A percentile compares a stretch with the other conserved stretches of the same genome.
Evolutionary conservation across 2,329 filamentous ascomycete genomes (phyloP).

Genomic region (Beauveria scarabaeidicola): DNA sequence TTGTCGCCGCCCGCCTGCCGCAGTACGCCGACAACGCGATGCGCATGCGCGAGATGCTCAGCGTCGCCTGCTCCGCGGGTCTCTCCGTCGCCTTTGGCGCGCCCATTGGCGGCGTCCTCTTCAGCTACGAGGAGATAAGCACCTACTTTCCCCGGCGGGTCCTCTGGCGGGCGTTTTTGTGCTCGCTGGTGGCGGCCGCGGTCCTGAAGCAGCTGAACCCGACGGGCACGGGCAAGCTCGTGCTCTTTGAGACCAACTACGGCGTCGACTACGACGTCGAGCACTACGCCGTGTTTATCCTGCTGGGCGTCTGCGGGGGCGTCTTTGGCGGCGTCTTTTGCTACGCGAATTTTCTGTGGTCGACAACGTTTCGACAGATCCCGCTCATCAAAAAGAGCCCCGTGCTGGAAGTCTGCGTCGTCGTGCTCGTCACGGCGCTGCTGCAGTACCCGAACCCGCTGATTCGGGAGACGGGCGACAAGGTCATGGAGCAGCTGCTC

Average conservation of each 20-base stretch:
- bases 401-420: slow-evolving; percentile 65
- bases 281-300: slow-evolving; percentile 77
- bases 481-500: slow-evolving; percentile 86
- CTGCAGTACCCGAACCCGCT: slow-evolving; percentile 95
- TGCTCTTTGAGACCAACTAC: slow-evolving; percentile 92
- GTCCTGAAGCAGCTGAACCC: slow-evolving; percentile 88
- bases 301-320: slow-evolving; percentile 81
- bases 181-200: slow-evolving; percentile 98
- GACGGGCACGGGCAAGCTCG: slow-evolving; percentile 89
- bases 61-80: slow-evolving; percentile 81
- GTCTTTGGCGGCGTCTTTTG: slow-evolving; percentile 93
- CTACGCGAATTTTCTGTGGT: slow-evolving; percentile 85
- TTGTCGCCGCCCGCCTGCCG: slow-evolving; percentile 69
- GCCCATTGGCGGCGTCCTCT: slow-evolving; percentile 88
- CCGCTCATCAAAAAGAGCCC: slow-evolving; percentile 57
- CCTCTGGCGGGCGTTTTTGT: slow-evolving; percentile 99
- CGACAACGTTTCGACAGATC: slow-evolving; percentile 57
- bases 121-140: slow-evolving; percentile 89
- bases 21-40: slow-evolving; percentile 82
- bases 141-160: slow-evolving; percentile 99
- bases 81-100: slow-evolving; percentile 93
- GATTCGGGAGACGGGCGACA: slow-evolving; percentile 84
- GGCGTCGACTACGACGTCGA: slow-evolving; percentile 88
- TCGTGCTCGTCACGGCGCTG: slow-evolving; percentile 73
- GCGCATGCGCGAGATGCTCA: slow-evolving; percentile 85